These are phyloP conservation scores for Solanum pinnatisectum DNA, from an alignment of 257 asterid genomes.

Conservation along the genomic window DNA sequence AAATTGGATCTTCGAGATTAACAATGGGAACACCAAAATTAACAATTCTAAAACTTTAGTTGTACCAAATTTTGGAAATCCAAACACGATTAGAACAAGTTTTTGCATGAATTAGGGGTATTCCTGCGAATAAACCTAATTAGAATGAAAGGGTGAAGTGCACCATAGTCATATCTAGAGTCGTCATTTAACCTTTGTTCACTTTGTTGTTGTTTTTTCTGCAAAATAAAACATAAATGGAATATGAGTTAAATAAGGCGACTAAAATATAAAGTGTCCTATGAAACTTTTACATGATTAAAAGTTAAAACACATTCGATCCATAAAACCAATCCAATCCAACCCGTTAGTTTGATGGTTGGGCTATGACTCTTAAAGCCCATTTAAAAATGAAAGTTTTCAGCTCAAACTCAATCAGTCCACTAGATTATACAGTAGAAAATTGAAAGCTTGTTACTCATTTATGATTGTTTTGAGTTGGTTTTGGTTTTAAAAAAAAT, in stretches of 20 bases:
- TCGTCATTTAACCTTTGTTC: not conserved
- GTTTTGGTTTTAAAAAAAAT: not conserved
- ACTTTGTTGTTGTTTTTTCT: accelerated
- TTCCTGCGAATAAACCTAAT: not conserved
- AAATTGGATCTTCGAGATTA: not conserved
- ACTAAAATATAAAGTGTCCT: not conserved
- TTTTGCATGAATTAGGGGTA: not conserved
- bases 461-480: not conserved
- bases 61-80: not conserved
- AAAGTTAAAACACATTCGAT: not conserved
- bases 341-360: not conserved
- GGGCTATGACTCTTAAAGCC: not conserved
- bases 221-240: not conserved
- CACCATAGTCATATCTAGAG: not conserved
- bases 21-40: not conserved
- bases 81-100: not conserved
- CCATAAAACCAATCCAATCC: not conserved
- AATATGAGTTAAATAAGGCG: not conserved
- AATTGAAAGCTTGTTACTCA: not conserved
- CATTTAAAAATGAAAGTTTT: not conserved
- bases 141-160: not conserved
- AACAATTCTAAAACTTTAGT: not conserved
- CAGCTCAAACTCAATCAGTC: not conserved
- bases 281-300: not conserved
- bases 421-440: not conserved